phyloP scores from a whole-genome alignment of 768 basidiomycete species.

The Trametes gibbosa region DNA sequence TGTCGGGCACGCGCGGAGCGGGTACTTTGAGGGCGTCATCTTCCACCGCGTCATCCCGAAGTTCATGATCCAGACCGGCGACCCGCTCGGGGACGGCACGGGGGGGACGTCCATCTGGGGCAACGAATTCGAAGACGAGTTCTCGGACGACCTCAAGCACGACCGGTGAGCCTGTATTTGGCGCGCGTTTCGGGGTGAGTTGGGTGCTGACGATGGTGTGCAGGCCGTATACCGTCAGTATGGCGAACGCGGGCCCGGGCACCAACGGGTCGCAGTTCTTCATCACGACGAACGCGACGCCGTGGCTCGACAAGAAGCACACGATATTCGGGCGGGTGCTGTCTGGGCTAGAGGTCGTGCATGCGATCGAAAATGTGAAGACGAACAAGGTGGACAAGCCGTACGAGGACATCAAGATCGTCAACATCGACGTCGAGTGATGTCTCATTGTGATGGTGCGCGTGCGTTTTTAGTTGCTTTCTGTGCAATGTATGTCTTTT shows the following conservation, averaged over 20 bases:
- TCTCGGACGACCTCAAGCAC: slow-evolving; percentile 83
- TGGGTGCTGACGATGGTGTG: background rate
- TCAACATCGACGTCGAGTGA: slow-evolving; percentile 73
- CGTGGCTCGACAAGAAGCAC: slow-evolving; percentile 90
- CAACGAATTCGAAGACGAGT: slow-evolving; percentile 89
- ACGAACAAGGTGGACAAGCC: slow-evolving; percentile 84
- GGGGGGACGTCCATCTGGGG: slow-evolving; percentile 93
- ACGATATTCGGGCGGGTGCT: slow-evolving; percentile 91
- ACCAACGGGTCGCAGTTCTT: slow-evolving; percentile 99
- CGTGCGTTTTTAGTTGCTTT: background rate
- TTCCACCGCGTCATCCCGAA: slow-evolving; percentile 98
- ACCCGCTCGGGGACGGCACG: slow-evolving; percentile 92
- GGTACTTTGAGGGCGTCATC: slow-evolving; percentile 89
- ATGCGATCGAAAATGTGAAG: slow-evolving; percentile 89
- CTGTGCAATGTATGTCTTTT: too few species aligned
- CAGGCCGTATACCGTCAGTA: slow-evolving; percentile 92
- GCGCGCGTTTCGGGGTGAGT: background rate
- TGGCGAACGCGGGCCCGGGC: slow-evolving; percentile 88
- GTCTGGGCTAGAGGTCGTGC: slow-evolving; percentile 86
- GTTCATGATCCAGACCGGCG: slow-evolving; percentile 98
- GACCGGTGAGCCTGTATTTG: slow-evolving; percentile 61
- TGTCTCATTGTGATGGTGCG: background rate
- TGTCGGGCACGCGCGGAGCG: slow-evolving; percentile 83
- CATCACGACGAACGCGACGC: slow-evolving; percentile 92
- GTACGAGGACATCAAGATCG: slow-evolving; percentile 90